phyloP scores from a whole-genome alignment of 352 stramenopile species.

The Pythium rishiriense region DNA sequence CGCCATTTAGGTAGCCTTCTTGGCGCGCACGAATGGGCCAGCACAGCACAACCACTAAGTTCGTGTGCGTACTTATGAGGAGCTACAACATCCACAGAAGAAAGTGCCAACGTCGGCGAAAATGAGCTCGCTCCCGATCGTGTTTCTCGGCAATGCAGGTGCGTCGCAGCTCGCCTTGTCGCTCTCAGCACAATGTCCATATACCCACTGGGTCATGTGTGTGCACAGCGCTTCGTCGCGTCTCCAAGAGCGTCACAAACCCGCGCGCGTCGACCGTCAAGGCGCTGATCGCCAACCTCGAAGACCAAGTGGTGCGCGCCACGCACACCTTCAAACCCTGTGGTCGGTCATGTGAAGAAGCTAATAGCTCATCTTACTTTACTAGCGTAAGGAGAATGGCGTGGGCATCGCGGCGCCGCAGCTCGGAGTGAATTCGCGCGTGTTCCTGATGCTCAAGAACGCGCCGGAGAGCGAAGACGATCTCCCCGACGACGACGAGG shows the following conservation, averaged over 20 bases:
- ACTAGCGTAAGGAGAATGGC: constrained; percentile 59
- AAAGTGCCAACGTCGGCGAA: neutral
- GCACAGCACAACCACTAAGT: constrained; percentile 16
- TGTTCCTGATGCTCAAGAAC: constrained; percentile 85
- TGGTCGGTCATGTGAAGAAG: neutral
- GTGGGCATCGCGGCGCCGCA: constrained; percentile 80
- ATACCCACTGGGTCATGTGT: too few relatives aligned
- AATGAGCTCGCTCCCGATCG: constrained; percentile 44
- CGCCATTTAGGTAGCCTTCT: constrained; percentile 20
- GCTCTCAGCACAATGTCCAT: neutral
- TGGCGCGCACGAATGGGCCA: too few relatives aligned
- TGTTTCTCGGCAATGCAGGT: constrained; percentile 78
- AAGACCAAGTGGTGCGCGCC: constrained; percentile 57
- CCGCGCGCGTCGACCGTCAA: constrained; percentile 47
- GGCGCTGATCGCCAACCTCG: constrained; percentile 57
- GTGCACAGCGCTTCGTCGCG: constrained; percentile 62
- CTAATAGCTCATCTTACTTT: neutral
- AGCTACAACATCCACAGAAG: neutral
- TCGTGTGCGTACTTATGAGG: constrained; percentile 26
- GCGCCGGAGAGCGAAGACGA: constrained; percentile 56
- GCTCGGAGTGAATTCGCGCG: constrained; percentile 70
- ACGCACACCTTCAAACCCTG: neutral
- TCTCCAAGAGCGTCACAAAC: constrained; percentile 71
- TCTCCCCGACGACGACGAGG: constrained; percentile 28
- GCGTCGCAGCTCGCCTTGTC: constrained; percentile 6